A percentile compares a stretch with the other conserved stretches of the same genome.
Evolutionary conservation across 176 grass and related monocot genomes (phyloP).

Genomic region (Dactylis glomerata): DNA sequence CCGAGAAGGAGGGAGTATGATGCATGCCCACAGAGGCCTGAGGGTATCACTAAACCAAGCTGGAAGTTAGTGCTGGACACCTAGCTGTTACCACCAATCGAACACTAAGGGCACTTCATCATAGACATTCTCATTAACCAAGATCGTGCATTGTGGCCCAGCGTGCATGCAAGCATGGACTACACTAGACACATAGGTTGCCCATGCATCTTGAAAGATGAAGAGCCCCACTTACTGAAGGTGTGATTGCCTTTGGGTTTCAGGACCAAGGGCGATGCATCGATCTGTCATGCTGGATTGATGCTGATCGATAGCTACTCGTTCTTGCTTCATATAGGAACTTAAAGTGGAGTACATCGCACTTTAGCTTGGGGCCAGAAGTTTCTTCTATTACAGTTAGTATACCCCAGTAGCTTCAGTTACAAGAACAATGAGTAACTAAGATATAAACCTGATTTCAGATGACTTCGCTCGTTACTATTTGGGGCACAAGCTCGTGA

Average conservation of each 20-base stretch:
- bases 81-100: background rate
- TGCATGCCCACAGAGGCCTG: background rate
- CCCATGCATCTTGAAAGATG: slow-evolving; percentile 34
- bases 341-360: background rate
- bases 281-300: slow-evolving; percentile 4
- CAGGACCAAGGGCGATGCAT: slow-evolving; percentile 33
- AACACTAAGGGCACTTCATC: background rate
- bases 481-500: background rate
- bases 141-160: slow-evolving; percentile 31
- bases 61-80: background rate
- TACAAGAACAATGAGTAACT: background rate
- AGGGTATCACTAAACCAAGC: background rate
- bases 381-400: background rate
- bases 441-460: background rate
- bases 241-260: slow-evolving; percentile 21
- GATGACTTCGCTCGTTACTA: background rate
- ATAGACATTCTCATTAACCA: background rate
- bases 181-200: slow-evolving; percentile 12
- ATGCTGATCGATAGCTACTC: slow-evolving; percentile 2
- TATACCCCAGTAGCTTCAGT: background rate
- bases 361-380: background rate
- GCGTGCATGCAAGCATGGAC: slow-evolving; percentile 2
- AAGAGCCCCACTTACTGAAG: slow-evolving; percentile 12
- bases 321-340: background rate
- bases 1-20: no score